These are phyloP conservation scores for Nannizzia gypsea DNA, from an alignment of 2,329 filamentous ascomycete genomes.

Conservation along the genomic window DNA sequence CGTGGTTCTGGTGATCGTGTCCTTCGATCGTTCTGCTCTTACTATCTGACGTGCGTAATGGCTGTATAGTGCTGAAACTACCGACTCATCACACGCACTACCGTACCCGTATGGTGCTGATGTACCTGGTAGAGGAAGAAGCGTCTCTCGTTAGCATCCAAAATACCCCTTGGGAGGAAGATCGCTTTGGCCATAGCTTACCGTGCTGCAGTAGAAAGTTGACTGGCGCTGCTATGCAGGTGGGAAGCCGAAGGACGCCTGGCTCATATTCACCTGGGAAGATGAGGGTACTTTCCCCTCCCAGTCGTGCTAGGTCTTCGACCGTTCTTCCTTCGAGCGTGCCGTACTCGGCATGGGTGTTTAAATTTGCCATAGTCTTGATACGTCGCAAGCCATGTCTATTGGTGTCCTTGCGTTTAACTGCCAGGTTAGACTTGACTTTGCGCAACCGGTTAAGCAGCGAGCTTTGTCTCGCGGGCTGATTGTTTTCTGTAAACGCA, in stretches of 20 bases:
- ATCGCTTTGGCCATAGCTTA: conserved; percentile 14
- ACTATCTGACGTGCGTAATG: conserved; percentile 31
- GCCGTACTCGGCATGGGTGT: conserved; percentile 21
- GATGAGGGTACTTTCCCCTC: conserved; percentile 30
- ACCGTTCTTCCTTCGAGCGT: conserved; percentile 28
- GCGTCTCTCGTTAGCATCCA: not conserved
- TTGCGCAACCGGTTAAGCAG: conserved; percentile 23
- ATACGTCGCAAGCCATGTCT: conserved; percentile 25
- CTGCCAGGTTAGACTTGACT: conserved; percentile 25
- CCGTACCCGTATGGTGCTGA: conserved; percentile 25
- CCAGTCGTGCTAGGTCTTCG: conserved; percentile 33
- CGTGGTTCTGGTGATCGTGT: conserved; percentile 25
- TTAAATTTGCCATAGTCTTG: conserved; percentile 29
- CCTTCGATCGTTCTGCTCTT: conserved; percentile 24
- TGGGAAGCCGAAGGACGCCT: conserved; percentile 29
- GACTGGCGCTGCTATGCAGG: conserved; percentile 33
- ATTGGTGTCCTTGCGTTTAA: conserved; percentile 16
- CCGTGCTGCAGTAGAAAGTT: conserved; percentile 28
- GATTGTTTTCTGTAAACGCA: not conserved
- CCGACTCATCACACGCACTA: conserved; percentile 25
- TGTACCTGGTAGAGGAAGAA: conserved; percentile 16
- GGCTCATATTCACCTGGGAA: conserved; percentile 29
- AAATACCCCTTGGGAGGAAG: not conserved
- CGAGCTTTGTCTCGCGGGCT: conserved; percentile 1
- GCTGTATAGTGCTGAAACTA: conserved; percentile 28